These are phyloP conservation scores for Lithohypha guttulata DNA, from an alignment of 2,329 filamentous ascomycete genomes.

Conservation along the genomic window DNA sequence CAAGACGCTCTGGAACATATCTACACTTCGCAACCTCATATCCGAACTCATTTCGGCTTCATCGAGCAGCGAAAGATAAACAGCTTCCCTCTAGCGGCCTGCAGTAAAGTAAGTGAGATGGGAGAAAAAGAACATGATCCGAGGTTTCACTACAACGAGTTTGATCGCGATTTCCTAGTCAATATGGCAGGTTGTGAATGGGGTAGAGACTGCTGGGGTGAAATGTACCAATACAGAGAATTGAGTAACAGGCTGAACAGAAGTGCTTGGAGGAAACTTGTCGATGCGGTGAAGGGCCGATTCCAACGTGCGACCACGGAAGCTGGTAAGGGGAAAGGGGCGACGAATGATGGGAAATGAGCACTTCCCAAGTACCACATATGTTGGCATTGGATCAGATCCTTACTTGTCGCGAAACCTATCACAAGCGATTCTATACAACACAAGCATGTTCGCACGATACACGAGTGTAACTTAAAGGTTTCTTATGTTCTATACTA, in stretches of 20 bases:
- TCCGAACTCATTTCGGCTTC: slow-evolving; percentile 79
- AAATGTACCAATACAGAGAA: slow-evolving; percentile 93
- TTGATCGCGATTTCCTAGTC: slow-evolving; percentile 82
- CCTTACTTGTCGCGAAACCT: too few species aligned
- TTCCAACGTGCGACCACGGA: slow-evolving; percentile 1
- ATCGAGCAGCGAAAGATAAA: slow-evolving; percentile 87
- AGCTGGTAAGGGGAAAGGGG: neutral
- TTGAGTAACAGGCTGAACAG: slow-evolving; percentile 84
- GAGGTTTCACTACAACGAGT: slow-evolving; percentile 72
- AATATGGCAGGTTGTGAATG: slow-evolving; percentile 98
- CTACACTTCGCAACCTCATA: slow-evolving; percentile 85
- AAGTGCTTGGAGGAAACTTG: slow-evolving; percentile 60
- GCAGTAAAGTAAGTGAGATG: slow-evolving; percentile 59
- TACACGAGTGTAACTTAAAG: too few species aligned
- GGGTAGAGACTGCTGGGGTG: slow-evolving; percentile 93
- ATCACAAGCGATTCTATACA: too few species aligned
- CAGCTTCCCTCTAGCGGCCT: slow-evolving; percentile 84
- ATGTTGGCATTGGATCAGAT: too few species aligned
- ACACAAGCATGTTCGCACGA: too few species aligned
- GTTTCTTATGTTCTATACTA: too few species aligned
- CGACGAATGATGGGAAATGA: neutral
- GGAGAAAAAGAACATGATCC: slow-evolving; percentile 40
- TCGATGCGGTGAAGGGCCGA: slow-evolving; percentile 22
- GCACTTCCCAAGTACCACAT: too few species aligned
- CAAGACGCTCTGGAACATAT: slow-evolving; percentile 91